Percentiles rank a stretch among this genome's conserved stretches.
Conservation (phyloP, 2,329 filamentous ascomycete species). For the Trichoderma brevicompactum region DNA sequence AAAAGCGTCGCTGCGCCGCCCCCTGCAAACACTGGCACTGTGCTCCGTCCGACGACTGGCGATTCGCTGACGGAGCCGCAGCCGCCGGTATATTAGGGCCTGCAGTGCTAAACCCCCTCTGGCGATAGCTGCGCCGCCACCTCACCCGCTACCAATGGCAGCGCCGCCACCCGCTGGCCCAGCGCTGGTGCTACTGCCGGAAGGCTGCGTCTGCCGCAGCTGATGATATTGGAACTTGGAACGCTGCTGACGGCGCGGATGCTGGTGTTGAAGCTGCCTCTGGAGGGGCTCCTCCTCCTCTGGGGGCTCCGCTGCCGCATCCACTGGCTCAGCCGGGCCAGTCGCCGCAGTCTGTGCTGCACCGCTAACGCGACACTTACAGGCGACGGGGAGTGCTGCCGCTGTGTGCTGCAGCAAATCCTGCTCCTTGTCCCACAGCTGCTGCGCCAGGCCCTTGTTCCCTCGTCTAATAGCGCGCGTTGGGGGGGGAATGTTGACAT, state of each 20-base stretch:
- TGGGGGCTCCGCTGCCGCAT: too few relatives aligned
- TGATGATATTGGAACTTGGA: conserved; percentile 22
- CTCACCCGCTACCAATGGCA: neutral
- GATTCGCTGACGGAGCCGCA: conserved; percentile 5
- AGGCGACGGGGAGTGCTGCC: too few relatives aligned
- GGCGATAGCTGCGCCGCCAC: neutral
- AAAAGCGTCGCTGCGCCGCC: conserved; percentile 7
- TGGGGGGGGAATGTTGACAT: too few relatives aligned
- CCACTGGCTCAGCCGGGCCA: too few relatives aligned
- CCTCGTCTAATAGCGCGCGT: too few relatives aligned
- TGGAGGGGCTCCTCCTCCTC: too few relatives aligned
- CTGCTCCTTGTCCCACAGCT: too few relatives aligned
- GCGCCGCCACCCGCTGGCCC: neutral
- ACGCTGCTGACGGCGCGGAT: neutral
- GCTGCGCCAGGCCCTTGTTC: too few relatives aligned
- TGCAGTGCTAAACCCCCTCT: neutral
- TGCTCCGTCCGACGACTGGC: neutral
- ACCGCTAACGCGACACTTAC: too few relatives aligned
- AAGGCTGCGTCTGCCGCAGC: conserved; percentile 13
- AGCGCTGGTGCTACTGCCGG: neutral
- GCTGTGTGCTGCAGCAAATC: too few relatives aligned
- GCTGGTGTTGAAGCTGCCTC: neutral
- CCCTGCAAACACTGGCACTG: conserved; percentile 10
- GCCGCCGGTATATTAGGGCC: neutral
- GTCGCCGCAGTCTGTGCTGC: too few relatives aligned